These are phyloP conservation scores for Clonostachys sp. DNA, from an alignment of 2,329 filamentous ascomycete species.

Conservation along the genomic window DNA sequence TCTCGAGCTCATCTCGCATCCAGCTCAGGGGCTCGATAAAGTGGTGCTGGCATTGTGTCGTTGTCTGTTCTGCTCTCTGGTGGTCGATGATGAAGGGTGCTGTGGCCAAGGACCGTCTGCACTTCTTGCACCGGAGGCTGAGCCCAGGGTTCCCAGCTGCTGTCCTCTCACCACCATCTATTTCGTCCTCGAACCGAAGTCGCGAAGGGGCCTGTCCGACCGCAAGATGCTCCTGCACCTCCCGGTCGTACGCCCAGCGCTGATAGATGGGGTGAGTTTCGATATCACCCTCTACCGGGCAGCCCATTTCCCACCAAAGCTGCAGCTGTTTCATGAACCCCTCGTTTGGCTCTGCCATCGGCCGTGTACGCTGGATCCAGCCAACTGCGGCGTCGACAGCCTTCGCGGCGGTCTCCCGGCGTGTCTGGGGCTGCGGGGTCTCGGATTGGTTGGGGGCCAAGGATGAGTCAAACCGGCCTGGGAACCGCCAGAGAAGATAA, in stretches of 20 bases:
- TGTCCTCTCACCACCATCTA: constrained; percentile 18
- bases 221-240: constrained; percentile 55
- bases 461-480: constrained; percentile 38
- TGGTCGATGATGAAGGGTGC: constrained; percentile 64
- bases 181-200: constrained; percentile 79
- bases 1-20: constrained; percentile 84
- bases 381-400: constrained; percentile 61
- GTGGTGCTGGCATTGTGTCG: constrained; percentile 67
- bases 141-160: constrained; percentile 6
- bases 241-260: constrained; percentile 56
- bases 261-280: constrained; percentile 74
- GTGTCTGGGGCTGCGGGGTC: constrained; percentile 10
- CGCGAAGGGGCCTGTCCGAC: constrained; percentile 76
- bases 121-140: constrained; percentile 80
- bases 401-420: constrained; percentile 27
- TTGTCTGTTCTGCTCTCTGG: constrained; percentile 14
- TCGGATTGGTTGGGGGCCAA: constrained; percentile 21
- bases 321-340: constrained; percentile 89
- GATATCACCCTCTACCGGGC: constrained; percentile 54
- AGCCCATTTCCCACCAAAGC: constrained; percentile 84
- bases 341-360: constrained; percentile 81
- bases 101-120: constrained; percentile 61
- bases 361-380: constrained; percentile 64
- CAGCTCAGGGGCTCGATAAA: constrained; percentile 91
- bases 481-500: constrained; percentile 71